Percentiles rank a stretch among this genome's conserved stretches.
Evolutionary conservation across 176 grass and related monocot species (phyloP).

Genomic region (Alopecurus myosuroides): DNA sequence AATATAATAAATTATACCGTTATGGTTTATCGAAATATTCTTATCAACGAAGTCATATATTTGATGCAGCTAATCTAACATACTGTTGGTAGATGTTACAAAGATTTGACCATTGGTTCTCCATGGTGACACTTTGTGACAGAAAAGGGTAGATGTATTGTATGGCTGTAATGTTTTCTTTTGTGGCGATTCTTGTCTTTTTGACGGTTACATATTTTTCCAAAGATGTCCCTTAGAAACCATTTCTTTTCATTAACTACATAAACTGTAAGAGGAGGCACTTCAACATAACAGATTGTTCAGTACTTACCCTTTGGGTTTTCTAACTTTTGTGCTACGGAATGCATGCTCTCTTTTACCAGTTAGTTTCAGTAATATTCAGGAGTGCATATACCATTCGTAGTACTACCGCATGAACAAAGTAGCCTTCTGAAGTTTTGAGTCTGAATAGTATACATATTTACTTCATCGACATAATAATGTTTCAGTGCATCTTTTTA

Average conservation of each 20-base stretch:
- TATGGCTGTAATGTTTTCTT: not conserved
- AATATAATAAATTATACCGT: constrained; percentile 3
- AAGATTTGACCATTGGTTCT: not conserved
- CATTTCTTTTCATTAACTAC: not conserved
- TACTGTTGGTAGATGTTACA: not conserved
- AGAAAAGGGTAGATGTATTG: not conserved
- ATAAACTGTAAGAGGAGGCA: not conserved
- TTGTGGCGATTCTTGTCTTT: not conserved
- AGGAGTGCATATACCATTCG: not conserved
- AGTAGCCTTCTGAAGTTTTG: constrained; percentile 7
- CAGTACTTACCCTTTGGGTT: not conserved
- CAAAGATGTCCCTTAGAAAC: not conserved
- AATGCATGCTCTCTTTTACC: constrained; percentile 9
- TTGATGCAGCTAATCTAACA: not conserved
- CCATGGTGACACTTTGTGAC: not conserved
- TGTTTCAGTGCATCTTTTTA: not conserved
- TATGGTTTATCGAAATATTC: not conserved
- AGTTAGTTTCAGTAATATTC: not conserved
- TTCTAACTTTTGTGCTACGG: constrained; percentile 1
- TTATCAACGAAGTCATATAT: not conserved
- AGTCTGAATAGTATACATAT: not conserved
- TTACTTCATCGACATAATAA: not conserved
- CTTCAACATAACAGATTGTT: not conserved
- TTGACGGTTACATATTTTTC: not conserved
- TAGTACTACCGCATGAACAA: not conserved